A percentile compares a stretch with the other conserved stretches of the same genome.
phyloP scores from a whole-genome alignment of 2,329 filamentous ascomycete genomes.

The Zasmidium angulare region DNA sequence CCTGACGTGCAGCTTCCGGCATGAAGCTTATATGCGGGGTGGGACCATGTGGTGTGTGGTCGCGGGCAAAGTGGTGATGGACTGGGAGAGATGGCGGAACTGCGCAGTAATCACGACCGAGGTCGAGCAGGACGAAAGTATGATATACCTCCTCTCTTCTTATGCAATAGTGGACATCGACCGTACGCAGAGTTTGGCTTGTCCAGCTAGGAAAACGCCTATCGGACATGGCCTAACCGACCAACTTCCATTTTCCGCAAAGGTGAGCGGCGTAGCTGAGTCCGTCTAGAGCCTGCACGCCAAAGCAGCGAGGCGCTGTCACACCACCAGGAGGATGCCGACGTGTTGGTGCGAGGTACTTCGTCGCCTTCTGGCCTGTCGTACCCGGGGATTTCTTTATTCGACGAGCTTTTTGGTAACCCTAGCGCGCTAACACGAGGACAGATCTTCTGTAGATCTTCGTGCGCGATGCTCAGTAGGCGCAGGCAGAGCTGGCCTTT shows the following conservation, averaged over 20 bases:
- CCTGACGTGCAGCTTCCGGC: slow-evolving; percentile 1
- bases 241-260: background rate
- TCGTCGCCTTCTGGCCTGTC: background rate
- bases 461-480: background rate
- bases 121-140: background rate
- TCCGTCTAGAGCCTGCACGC: background rate
- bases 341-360: background rate
- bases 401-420: background rate
- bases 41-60: background rate
- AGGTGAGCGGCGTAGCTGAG: background rate
- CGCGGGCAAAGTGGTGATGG: background rate
- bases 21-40: background rate
- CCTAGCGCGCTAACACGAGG: background rate
- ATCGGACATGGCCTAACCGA: background rate
- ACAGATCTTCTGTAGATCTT: background rate
- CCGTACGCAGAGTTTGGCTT: background rate
- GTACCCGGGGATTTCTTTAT: background rate
- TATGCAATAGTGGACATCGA: too few species aligned
- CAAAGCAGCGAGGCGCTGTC: background rate
- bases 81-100: background rate
- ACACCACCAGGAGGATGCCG: background rate
- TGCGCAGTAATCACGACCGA: background rate
- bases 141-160: too few species aligned
- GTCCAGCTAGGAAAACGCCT: background rate
- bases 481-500: too few species aligned